Conservation (phyloP, 1,284 basidiomycete genomes). For the Flammula alnicola region DNA sequence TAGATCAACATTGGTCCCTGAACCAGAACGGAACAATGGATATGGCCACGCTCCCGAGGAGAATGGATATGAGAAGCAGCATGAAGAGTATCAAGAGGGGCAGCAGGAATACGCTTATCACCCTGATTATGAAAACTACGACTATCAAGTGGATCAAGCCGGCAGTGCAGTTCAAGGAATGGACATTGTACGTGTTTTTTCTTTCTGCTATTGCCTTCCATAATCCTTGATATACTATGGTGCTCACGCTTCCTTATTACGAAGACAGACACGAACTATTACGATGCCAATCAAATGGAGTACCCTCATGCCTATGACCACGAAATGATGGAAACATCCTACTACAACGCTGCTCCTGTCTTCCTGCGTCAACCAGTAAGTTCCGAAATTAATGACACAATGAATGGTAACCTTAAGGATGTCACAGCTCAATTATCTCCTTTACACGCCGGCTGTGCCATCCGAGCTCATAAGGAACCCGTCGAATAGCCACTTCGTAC, state of each 20-base stretch:
- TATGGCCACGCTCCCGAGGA: conserved; percentile 1
- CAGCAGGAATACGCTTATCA: conserved; percentile 19
- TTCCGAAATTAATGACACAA: conserved; percentile 13
- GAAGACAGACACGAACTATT: conserved; percentile 40
- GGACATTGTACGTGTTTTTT: conserved; percentile 30
- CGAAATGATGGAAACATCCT: conserved; percentile 46
- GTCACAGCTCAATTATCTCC: conserved; percentile 84
- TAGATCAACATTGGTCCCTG: too few species aligned
- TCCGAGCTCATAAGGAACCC: conserved; percentile 60
- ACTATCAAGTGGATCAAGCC: conserved; percentile 46
- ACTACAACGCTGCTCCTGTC: conserved; percentile 51
- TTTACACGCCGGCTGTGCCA: conserved; percentile 76
- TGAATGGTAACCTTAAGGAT: conserved; percentile 9
- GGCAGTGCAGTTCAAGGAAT: conserved; percentile 41
- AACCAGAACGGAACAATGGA: conserved; percentile 1
- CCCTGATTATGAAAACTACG: conserved; percentile 33
- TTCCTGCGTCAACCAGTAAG: conserved; percentile 75
- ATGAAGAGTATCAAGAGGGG: background rate
- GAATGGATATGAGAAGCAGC: conserved; percentile 4
- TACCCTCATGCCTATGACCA: too few species aligned
- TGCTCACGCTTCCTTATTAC: background rate
- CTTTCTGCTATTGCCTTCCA: background rate
- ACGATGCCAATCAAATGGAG: conserved; percentile 42
- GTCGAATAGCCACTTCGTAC: conserved; percentile 56
- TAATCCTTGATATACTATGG: background rate